Evolutionary conservation across 331 rosid species (phyloP), one percentile per base, ranked within the genome.

Genomic region (Telfairia occidentalis): DNA sequence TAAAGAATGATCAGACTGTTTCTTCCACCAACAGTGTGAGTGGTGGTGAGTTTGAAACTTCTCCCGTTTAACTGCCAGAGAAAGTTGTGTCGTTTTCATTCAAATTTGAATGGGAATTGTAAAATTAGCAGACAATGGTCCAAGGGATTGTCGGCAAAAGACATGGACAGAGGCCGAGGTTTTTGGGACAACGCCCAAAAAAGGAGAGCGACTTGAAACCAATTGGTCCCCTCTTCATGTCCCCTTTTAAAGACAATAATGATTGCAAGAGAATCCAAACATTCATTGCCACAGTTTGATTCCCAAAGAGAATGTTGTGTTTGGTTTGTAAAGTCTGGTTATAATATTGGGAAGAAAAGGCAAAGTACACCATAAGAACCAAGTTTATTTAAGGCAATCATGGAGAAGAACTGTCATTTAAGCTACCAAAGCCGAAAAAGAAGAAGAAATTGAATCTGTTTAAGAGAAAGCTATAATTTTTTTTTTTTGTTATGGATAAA

Each of bases 211-310:
- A 87, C 86, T 82, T 83, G 82, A 84, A 89, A 78, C 90, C 84
- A 71, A 87, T 86, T 80, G 92, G 98, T 89, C 96, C 98, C 93
- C 92, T 69, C 77, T 72, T 49, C 16, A 75, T 90, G 96, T 90
- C 83, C 84, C 84, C 80, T 52, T 70, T 85, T 78, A 26, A 77
- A 82, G 86, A 89, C 92, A 89, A 85, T 74, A 46, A 76, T 76
- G 73, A 82, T 82, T 82, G 82, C 82, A 55, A 78, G 78, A 82
- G 86, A 87, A 85, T 89, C 92, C 90, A 87, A 84, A 82, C 82
- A 83, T 52, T 82, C 92, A 89, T 83, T 75, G 83, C 87, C 84
- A 90, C 81, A 46, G 57, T 83, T 80, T 78, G 74, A 74, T 75
- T 63, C 77, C 67, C 55, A 78, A 81, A 82, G 82, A 82, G 87